Evolutionary conservation across 2,329 filamentous ascomycete species (phyloP).

Genomic region (Tolypocladium album): DNA sequence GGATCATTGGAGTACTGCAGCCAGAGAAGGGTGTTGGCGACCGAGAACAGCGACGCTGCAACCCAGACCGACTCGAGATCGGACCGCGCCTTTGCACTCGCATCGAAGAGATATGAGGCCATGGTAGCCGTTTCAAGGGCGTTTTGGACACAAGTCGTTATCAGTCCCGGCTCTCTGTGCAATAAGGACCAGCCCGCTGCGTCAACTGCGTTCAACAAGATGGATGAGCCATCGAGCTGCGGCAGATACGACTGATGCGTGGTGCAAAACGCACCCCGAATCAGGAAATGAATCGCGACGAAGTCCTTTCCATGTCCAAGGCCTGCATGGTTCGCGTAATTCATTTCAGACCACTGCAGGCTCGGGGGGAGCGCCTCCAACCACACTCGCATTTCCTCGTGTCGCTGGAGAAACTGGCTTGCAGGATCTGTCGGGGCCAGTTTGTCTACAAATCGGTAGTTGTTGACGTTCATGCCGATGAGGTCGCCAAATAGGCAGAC

Average conservation of each 20-base stretch:
- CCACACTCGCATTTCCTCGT: conserved; percentile 6
- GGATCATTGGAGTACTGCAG: conserved; percentile 6
- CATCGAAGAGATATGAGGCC: conserved; percentile 4
- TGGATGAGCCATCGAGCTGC: conserved; percentile 8
- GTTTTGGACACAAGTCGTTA: conserved; percentile 9
- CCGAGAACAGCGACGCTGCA: conserved; percentile 7
- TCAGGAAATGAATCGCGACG: conserved; percentile 12
- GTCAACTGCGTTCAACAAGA: conserved; percentile 9
- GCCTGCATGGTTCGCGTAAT: conserved; percentile 5
- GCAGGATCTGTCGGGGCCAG: conserved; percentile 5
- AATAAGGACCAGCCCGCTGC: conserved; percentile 12
- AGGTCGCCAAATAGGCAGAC: conserved; percentile 8
- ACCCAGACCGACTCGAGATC: conserved; percentile 10
- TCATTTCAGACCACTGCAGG: conserved; percentile 6
- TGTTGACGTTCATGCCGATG: conserved; percentile 5
- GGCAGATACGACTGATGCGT: conserved; percentile 14
- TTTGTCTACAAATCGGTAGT: conserved; percentile 4
- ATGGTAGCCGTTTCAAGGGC: conserved; percentile 10
- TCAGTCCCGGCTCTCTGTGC: conserved; percentile 6
- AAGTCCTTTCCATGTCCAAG: conserved; percentile 9
- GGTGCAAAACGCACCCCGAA: conserved; percentile 9
- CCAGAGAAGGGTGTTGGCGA: conserved; percentile 11
- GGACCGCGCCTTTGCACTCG: background rate
- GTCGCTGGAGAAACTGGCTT: background rate
- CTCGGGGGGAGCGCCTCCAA: conserved; percentile 5